phyloP scores from a whole-genome alignment of 2,329 filamentous ascomycete species.

The Arthrobotrys iridis region DNA sequence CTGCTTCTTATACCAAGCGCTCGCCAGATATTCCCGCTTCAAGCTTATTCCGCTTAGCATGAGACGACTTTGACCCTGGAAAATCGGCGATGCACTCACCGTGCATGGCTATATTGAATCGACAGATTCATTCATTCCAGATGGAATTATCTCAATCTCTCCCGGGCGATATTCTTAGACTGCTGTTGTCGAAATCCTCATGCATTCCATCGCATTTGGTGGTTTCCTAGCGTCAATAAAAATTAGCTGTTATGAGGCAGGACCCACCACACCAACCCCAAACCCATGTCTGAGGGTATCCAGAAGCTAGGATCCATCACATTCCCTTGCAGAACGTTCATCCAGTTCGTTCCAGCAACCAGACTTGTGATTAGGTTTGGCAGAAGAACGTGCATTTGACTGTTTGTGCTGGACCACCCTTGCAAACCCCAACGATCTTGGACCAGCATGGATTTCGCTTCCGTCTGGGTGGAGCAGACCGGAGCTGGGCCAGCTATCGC shows the following conservation, averaged over 20 bases:
- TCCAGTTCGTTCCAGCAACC: slow-evolving; percentile 2
- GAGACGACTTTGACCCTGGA: background rate
- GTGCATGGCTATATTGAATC: background rate
- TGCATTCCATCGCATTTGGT: slow-evolving; percentile 3
- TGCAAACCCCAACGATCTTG: background rate
- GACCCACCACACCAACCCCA: slow-evolving; percentile 46
- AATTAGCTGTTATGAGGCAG: slow-evolving; percentile 21
- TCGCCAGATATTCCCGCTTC: slow-evolving; percentile 35
- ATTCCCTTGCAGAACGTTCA: slow-evolving; percentile 31
- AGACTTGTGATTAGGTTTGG: slow-evolving; percentile 8
- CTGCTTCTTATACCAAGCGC: background rate
- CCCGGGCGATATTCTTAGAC: background rate
- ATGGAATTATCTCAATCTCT: slow-evolving; percentile 2
- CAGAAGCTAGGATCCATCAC: slow-evolving; percentile 21
- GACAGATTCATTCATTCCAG: background rate
- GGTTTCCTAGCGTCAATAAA: slow-evolving; percentile 40
- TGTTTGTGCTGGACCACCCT: background rate
- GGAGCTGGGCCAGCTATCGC: slow-evolving; percentile 20
- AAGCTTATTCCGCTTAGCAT: slow-evolving; percentile 18
- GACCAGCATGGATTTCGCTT: slow-evolving; percentile 31
- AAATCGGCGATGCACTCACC: slow-evolving; percentile 18
- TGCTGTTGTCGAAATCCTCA: slow-evolving; percentile 7
- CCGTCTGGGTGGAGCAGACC: slow-evolving; percentile 37
- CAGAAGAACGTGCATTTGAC: slow-evolving; percentile 18
- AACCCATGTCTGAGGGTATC: slow-evolving; percentile 21